These are phyloP conservation scores for Lyophyllum atratum DNA, from an alignment of 768 basidiomycete genomes.

Conservation along the genomic window DNA sequence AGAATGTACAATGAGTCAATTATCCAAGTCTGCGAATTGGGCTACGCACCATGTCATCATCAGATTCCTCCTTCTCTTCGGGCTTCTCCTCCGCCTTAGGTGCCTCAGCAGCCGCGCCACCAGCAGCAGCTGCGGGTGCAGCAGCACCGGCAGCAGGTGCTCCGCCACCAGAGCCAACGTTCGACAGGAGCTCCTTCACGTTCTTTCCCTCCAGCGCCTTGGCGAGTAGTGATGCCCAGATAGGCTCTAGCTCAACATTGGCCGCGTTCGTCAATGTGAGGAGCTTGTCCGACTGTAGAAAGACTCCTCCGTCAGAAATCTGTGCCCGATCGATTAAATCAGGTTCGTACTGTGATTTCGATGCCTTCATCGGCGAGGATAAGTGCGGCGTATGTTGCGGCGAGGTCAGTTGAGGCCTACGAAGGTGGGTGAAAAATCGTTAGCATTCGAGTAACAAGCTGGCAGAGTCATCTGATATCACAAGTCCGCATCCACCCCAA, in stretches of 20 bases:
- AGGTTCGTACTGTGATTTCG: constrained; percentile 90
- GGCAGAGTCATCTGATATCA: constrained; percentile 15
- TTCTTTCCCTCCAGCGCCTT: constrained; percentile 99
- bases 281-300: constrained; percentile 86
- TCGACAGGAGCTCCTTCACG: constrained; percentile 92
- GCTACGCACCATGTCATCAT: constrained; percentile 81
- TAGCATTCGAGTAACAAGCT: not conserved
- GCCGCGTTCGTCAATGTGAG: constrained; percentile 82
- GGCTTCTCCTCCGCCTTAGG: constrained; percentile 80
- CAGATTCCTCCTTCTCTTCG: constrained; percentile 87
- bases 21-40: not conserved
- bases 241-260: constrained; percentile 85
- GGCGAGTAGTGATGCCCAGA: constrained; percentile 96
- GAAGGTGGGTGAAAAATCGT: constrained; percentile 3
- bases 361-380: constrained; percentile 97
- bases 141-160: constrained; percentile 69
- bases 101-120: constrained; percentile 67
- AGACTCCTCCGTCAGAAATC: not conserved
- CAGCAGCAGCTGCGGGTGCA: constrained; percentile 48
- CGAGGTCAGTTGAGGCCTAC: constrained; percentile 72
- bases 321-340: not conserved
- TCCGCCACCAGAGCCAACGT: constrained; percentile 92
- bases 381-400: constrained; percentile 94
- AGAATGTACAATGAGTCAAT: not conserved
- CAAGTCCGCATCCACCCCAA: constrained; percentile 20